Evolutionary conservation across 2,329 filamentous ascomycete genomes (phyloP).

Genomic region (Fusarium sp.): DNA sequence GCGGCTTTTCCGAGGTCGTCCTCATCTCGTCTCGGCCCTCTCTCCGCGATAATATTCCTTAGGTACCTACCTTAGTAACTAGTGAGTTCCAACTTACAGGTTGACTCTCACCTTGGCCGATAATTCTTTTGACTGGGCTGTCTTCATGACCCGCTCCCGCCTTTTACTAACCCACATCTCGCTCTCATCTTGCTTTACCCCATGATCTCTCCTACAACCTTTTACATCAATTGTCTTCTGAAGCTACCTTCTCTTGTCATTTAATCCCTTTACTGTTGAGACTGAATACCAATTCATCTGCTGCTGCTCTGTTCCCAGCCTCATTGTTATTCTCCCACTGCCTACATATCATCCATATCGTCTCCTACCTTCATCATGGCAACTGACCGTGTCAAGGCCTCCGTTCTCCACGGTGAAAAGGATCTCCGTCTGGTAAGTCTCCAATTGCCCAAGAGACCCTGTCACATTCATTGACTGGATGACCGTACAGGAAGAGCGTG

Average conservation of each 20-base stretch:
- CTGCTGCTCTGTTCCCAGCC: background rate
- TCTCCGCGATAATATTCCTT: constrained; percentile 25
- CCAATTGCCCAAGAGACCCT: background rate
- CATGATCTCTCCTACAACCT: constrained; percentile 17
- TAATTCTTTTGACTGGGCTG: constrained; percentile 22
- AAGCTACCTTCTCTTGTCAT: background rate
- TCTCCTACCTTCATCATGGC: constrained; percentile 40
- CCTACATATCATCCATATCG: background rate
- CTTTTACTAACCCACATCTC: constrained; percentile 31
- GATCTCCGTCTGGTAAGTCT: constrained; percentile 62
- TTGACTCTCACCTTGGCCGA: background rate
- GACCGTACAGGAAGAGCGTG: constrained; percentile 63
- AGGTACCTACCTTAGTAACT: too few relatives aligned
- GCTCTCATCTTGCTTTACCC: constrained; percentile 15
- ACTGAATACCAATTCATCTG: constrained; percentile 10
- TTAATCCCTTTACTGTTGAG: background rate
- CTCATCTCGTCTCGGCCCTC: constrained; percentile 35
- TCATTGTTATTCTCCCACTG: background rate
- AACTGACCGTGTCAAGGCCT: constrained; percentile 57
- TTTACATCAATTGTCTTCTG: constrained; percentile 1
- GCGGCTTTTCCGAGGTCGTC: constrained; percentile 26
- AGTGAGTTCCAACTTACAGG: background rate
- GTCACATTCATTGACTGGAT: background rate
- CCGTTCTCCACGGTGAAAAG: constrained; percentile 65
- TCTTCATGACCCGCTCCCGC: constrained; percentile 11